Evolutionary conservation across 2,329 filamentous ascomycete species (phyloP).

Genomic region (Nothopassalora personata): DNA sequence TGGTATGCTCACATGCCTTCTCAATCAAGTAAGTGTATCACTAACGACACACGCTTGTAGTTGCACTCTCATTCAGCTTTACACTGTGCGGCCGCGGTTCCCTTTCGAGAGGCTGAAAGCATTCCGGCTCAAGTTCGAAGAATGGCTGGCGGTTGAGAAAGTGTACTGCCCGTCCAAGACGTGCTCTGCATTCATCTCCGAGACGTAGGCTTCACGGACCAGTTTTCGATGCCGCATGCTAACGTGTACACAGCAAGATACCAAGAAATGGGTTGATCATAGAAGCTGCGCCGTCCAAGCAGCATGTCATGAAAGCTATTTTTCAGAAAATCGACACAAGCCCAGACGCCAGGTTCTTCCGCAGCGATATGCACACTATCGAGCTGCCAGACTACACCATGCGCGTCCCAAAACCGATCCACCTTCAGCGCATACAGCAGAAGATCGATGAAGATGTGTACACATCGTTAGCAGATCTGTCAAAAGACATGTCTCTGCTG

Average conservation of each 20-base stretch:
- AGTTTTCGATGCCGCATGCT: neutral
- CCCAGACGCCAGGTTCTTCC: conserved; percentile 18
- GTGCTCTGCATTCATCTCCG: conserved; percentile 47
- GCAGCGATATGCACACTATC: conserved; percentile 5
- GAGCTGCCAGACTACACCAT: conserved; percentile 3
- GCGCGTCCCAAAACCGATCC: conserved; percentile 5
- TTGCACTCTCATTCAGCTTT: conserved; percentile 41
- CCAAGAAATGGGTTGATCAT: conserved; percentile 1
- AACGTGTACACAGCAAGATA: neutral
- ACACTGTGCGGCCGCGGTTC: conserved; percentile 35
- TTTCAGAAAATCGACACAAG: conserved; percentile 6
- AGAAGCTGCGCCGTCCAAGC: conserved; percentile 1
- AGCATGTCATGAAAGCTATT: conserved; percentile 3
- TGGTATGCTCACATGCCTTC: conserved; percentile 29
- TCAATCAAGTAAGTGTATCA: neutral
- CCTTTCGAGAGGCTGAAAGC: conserved; percentile 31
- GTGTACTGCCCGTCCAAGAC: conserved; percentile 46
- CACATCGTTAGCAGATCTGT: conserved; percentile 6
- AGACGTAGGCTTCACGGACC: conserved; percentile 23
- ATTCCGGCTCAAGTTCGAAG: conserved; percentile 44
- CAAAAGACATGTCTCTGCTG: conserved; percentile 12
- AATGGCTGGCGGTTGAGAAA: conserved; percentile 43
- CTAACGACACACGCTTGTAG: neutral
- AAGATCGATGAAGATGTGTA: conserved; percentile 6
- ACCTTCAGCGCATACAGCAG: conserved; percentile 10